Evolutionary conservation across 1,284 basidiomycete genomes (phyloP).

Genomic region (Thecaphora thlaspeos): DNA sequence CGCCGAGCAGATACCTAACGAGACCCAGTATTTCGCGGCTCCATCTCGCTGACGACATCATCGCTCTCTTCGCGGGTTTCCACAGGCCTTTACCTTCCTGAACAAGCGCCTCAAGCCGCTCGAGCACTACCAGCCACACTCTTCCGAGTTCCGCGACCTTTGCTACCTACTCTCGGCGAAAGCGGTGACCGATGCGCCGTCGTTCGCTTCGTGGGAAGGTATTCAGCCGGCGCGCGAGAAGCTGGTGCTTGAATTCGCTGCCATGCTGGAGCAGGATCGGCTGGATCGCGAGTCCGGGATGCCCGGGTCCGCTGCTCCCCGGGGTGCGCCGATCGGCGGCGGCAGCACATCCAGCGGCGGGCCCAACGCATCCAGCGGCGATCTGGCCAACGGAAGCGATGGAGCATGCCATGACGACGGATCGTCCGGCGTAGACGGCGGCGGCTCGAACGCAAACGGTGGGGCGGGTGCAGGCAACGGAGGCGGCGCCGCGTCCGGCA

Average conservation of each 20-base stretch:
- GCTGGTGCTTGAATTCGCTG: slow-evolving; percentile 55
- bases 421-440: too few species aligned
- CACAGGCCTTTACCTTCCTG: slow-evolving; percentile 61
- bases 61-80: too few species aligned
- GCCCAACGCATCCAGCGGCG: not conserved
- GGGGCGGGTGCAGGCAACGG: not conserved
- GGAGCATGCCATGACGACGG: too few species aligned
- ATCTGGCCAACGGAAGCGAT: not conserved
- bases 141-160: slow-evolving; percentile 61
- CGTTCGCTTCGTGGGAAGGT: slow-evolving; percentile 61
- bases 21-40: too few species aligned
- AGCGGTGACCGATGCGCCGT: slow-evolving; percentile 61
- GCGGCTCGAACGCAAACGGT: not conserved
- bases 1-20: too few species aligned
- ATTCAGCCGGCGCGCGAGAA: slow-evolving; percentile 59
- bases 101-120: slow-evolving; percentile 62
- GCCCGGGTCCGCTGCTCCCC: slow-evolving; percentile 14
- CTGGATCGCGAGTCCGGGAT: slow-evolving; percentile 35
- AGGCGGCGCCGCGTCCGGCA: slow-evolving; percentile 4
- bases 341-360: slow-evolving; percentile 1
- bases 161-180: slow-evolving; percentile 60
- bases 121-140: slow-evolving; percentile 62
- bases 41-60: too few species aligned
- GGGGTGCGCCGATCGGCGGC: not conserved
- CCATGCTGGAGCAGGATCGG: slow-evolving; percentile 49